Base-by-base conservation (phyloP, 129 eudicot species). In the Deinandra increscens region DNA sequence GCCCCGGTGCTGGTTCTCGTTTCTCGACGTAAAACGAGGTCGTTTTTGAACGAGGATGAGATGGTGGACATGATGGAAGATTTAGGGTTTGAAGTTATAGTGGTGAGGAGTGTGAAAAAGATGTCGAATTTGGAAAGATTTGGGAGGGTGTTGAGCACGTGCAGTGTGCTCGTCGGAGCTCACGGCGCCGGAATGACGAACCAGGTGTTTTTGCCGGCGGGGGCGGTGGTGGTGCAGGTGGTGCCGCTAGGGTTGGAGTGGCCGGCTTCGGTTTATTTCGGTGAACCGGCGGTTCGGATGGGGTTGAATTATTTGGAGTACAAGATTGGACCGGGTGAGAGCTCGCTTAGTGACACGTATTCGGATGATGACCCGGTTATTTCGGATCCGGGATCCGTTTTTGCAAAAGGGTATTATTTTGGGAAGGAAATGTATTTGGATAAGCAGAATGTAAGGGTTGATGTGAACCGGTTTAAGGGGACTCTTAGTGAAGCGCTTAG, bases 111-210 rank as follows among this genome's bases (percentile, higher is more conserved):
- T 14, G 39, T 65, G 0, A 75, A 82, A 8, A 75, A 45, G 49
- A 80, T 83, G 79, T 58, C 71, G n/a, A 67, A 81, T 38, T 64
- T 84, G 50, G 80, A 43, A 31, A 39, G 50, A 42, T 82, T 84
- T 53, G 19, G 82, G 3, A 69, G 73, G 37, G 5, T 83, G 17
- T 81, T 90, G n/a, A 83, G 78, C 54, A 78, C 71, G 5, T 81
- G 89, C 55, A 77, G 80, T 42, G 84, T 90, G 1, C 20, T 90
- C 67, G 84, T 91, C 18, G 96, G 92, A 46, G 84, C 82, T 14
- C 97, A 85, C 75, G 96, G 97, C 0, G 96, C 97, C 17, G 97
- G 95, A 31, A 51, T 82, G 1, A 82, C 91, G 6, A 79, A 85
- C 61, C 58, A 12, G 9, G 42, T 85, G 59, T 91, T 87, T 73